phyloP scores from a whole-genome alignment of 345 rosid species.

The Viola odorata region DNA sequence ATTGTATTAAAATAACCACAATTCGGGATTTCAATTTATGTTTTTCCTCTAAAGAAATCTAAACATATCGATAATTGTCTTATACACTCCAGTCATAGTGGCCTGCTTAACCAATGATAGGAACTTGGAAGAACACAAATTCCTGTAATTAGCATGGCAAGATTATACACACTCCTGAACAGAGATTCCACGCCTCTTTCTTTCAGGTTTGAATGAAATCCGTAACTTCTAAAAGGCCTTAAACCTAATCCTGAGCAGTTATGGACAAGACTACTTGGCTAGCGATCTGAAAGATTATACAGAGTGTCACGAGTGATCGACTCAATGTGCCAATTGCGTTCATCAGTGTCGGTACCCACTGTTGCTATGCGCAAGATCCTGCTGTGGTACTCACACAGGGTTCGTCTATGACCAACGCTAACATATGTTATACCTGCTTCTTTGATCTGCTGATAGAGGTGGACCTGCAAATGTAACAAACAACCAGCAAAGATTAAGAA shows the following conservation, averaged over 20 bases:
- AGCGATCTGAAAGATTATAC: conserved; percentile 25
- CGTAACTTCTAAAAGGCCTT: neutral
- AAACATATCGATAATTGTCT: too few species aligned
- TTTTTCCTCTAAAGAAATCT: too few species aligned
- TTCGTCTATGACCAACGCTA: conserved; percentile 80
- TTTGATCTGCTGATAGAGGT: conserved; percentile 63
- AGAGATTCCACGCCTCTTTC: too few species aligned
- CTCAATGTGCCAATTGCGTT: conserved; percentile 53
- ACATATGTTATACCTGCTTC: conserved; percentile 74
- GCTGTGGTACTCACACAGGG: conserved; percentile 51
- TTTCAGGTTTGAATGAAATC: neutral
- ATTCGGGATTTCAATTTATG: too few species aligned
- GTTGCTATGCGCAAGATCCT: conserved; percentile 52
- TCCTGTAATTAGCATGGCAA: too few species aligned
- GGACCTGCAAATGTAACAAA: conserved; percentile 36
- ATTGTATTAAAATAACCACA: too few species aligned
- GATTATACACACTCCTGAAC: too few species aligned
- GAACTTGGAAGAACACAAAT: too few species aligned
- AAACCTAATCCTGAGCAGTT: neutral
- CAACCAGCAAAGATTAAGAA: neutral
- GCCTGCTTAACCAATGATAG: too few species aligned
- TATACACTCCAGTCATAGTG: too few species aligned
- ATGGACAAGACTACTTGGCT: neutral
- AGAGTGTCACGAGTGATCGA: conserved; percentile 24
- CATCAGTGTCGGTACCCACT: conserved; percentile 35